A percentile compares a stretch with the other conserved stretches of the same genome.
These are phyloP conservation scores for Vachellia collinsii DNA, from an alignment of 306 rosid species.

Conservation along the genomic window DNA sequence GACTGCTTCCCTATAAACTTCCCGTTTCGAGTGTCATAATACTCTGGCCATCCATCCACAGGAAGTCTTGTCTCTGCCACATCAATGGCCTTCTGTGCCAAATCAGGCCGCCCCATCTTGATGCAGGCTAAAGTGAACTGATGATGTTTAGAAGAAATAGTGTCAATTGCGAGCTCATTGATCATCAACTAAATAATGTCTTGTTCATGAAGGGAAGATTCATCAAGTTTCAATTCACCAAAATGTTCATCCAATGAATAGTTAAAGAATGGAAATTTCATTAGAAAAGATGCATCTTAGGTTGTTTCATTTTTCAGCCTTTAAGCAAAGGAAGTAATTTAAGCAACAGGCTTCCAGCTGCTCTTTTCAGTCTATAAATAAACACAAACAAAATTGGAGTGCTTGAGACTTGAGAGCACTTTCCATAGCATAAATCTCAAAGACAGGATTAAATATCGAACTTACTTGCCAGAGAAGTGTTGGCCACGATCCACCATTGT, in stretches of 20 bases:
- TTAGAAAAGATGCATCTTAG: neutral
- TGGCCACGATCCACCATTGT: conserved; percentile 76
- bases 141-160: conserved; percentile 42
- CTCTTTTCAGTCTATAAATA: neutral
- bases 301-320: conserved; percentile 6
- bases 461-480: conserved; percentile 60
- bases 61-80: conserved; percentile 80
- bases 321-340: neutral
- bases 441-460: conserved; percentile 13
- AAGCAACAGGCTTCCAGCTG: neutral
- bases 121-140: conserved; percentile 98
- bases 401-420: neutral
- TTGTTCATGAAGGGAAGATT: neutral
- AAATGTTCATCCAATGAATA: neutral
- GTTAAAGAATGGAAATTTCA: conserved; percentile 6
- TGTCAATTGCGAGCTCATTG: conserved; percentile 34
- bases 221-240: neutral
- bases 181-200: neutral
- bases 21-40: conserved; percentile 88
- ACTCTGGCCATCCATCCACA: conserved; percentile 87
- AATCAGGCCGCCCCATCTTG: conserved; percentile 86
- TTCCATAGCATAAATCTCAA: neutral
- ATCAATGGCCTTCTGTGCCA: conserved; percentile 84
- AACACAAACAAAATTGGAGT: neutral
- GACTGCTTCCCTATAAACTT: conserved; percentile 93